Conservation (phyloP, 2,329 filamentous ascomycete species). For the Alternaria sp. region DNA sequence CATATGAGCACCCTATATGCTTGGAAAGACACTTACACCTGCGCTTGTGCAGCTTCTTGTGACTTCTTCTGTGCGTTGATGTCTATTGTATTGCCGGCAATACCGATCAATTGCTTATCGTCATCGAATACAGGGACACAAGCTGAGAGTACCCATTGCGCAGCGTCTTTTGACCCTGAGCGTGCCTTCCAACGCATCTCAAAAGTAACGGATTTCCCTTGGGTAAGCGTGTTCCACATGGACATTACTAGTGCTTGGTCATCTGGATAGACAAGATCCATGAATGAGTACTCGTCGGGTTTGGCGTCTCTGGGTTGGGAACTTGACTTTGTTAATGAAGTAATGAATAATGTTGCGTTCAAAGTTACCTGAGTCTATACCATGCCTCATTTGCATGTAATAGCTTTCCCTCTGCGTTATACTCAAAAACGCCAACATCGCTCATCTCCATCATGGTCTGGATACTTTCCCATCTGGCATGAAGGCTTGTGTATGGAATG, state of each 20-base stretch:
- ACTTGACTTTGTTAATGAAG: conserved; percentile 16
- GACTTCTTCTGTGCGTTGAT: conserved; percentile 44
- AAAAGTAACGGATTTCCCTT: conserved; percentile 40
- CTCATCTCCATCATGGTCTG: conserved; percentile 48
- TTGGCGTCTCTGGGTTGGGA: conserved; percentile 30
- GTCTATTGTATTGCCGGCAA: conserved; percentile 44
- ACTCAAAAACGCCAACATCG: conserved; percentile 47
- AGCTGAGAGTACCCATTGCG: conserved; percentile 41
- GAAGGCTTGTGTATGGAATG: conserved; percentile 24
- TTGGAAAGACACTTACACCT: conserved; percentile 7
- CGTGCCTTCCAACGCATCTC: conserved; percentile 47
- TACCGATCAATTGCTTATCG: conserved; percentile 33
- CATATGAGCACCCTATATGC: neutral
- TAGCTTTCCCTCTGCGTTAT: conserved; percentile 33
- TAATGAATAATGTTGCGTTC: neutral
- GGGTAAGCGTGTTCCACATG: conserved; percentile 40
- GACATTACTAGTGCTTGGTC: conserved; percentile 38
- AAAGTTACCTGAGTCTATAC: conserved; percentile 33
- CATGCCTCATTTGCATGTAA: conserved; percentile 43
- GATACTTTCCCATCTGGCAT: conserved; percentile 36
- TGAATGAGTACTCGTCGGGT: conserved; percentile 39
- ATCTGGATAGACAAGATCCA: conserved; percentile 41
- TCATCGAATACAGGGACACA: conserved; percentile 43
- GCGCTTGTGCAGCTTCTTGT: conserved; percentile 29
- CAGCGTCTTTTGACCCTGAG: conserved; percentile 18